Conservation (phyloP, 2,329 filamentous ascomycete species). For the Neurospora sp. region DNA sequence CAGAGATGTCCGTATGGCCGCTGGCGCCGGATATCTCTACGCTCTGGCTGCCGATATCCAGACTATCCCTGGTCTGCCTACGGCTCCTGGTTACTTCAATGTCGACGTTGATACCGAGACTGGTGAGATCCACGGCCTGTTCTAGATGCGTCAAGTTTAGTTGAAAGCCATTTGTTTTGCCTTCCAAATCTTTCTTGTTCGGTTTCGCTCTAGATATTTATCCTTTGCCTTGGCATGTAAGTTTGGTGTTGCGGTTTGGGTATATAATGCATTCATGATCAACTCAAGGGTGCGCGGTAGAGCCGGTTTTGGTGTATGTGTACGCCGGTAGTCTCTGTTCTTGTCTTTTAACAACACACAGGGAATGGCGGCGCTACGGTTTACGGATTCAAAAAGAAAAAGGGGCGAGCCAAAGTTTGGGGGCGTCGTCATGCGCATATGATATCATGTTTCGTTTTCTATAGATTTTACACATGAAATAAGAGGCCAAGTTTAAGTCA, state of each 20-base stretch:
- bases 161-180: not conserved
- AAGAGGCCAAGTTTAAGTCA: not conserved
- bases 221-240: not conserved
- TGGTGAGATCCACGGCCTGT: constrained; percentile 81
- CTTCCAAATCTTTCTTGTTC: not conserved
- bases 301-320: not conserved
- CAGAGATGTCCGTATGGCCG: constrained; percentile 84
- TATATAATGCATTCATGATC: constrained; percentile 12
- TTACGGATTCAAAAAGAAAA: not conserved
- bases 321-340: not conserved
- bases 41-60: constrained; percentile 95
- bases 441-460: not conserved
- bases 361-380: not conserved
- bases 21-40: constrained; percentile 89
- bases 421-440: not conserved
- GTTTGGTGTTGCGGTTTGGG: constrained; percentile 4
- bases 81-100: constrained; percentile 89
- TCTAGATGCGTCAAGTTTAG: constrained; percentile 41
- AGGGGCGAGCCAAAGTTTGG: not conserved
- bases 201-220: not conserved
- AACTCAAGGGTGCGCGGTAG: constrained; percentile 11
- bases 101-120: constrained; percentile 77
- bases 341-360: not conserved
- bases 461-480: not conserved
- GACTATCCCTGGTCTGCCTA: constrained; percentile 92